A percentile compares a stretch with the other conserved stretches of the same genome.
These are phyloP conservation scores for Dryadomyces quercivorus DNA, from an alignment of 2,329 filamentous ascomycete genomes.

Conservation along the genomic window DNA sequence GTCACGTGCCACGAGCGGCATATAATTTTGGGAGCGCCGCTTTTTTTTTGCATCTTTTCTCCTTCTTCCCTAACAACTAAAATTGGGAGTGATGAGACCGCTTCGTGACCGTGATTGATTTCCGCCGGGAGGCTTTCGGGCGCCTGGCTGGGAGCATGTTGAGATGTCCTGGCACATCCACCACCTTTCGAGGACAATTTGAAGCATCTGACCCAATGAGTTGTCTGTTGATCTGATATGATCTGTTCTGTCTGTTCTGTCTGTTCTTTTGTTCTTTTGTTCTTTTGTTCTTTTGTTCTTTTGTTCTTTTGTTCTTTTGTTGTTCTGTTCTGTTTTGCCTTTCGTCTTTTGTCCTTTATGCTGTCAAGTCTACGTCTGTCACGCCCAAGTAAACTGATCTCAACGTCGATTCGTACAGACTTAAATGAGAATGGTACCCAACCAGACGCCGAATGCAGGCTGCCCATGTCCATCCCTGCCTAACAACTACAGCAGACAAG, in stretches of 20 bases:
- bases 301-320: neutral
- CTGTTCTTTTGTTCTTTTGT: neutral
- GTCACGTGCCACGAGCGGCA: constrained; percentile 2
- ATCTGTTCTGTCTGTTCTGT: neutral
- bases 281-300: neutral
- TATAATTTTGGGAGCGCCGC: constrained; percentile 5
- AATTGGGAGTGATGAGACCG: constrained; percentile 65
- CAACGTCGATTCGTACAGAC: too few species aligned
- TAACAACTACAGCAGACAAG: neutral
- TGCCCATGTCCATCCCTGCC: constrained; percentile 9
- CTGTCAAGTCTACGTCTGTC: too few species aligned
- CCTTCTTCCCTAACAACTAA: constrained; percentile 55
- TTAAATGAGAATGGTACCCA: constrained; percentile 3
- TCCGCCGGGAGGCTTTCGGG: constrained; percentile 20
- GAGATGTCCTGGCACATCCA: constrained; percentile 53
- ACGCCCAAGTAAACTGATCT: too few species aligned
- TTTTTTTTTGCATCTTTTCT: constrained; percentile 12
- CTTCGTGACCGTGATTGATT: constrained; percentile 42
- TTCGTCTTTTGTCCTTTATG: too few species aligned
- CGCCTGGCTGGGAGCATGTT: constrained; percentile 42
- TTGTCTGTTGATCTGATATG: constrained; percentile 11
- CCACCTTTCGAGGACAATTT: constrained; percentile 53
- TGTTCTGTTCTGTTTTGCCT: neutral
- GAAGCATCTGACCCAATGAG: constrained; percentile 49
- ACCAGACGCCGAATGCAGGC: constrained; percentile 41